Base-by-base conservation (phyloP, 2,329 filamentous ascomycete genomes). In the Phaeomoniella chlamydospora region DNA sequence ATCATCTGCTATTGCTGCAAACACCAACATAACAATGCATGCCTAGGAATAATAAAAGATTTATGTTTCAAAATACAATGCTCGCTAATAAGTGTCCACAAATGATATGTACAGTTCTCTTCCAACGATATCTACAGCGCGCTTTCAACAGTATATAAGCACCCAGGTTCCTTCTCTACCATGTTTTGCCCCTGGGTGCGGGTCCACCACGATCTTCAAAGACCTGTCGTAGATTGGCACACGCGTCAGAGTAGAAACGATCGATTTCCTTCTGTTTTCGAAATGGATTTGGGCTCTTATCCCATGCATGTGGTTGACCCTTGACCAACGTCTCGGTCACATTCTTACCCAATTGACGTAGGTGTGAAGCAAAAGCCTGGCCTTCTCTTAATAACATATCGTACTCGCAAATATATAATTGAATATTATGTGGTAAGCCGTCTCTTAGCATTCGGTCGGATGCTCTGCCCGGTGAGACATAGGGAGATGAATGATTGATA, bases 321-420 rank as follows among this genome's bases (percentile, higher is more conserved):
- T 61, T 56, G 31, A 67, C 61, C 49, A 64, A 57, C 52, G 61
- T 64, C 33, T 53, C 52, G 14, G 59, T 54, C 3, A 64, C 58
- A 4, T 52, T 54, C 41, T 67, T 67, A 15, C 61, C 58, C 33
- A 64, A 46, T 1, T 40, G 39, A 22, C 63, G 49, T 19, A 67
- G 43, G 10, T 57, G 52, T 10, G 57, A 51, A 31, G 61, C 55
- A 36, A 67, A 65, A 1, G 44, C 41, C 41, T 63, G 56, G 4
- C 70, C 74, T 49, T 78, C 74, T 11, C 66, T 64, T n/a, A 76
- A 58, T 11, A 78, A 56, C 73, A 77, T 77, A 48, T 78, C 74
- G 68, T 70, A 77, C 49, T 78, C 74, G 49, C 74, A 77, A 31
- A 72, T 68, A 48, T 70, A 73, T 44, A 77, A 54, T 39, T 74